These are phyloP conservation scores for Sporisorium sorghi DNA, from an alignment of 1,284 basidiomycete genomes.

Conservation along the genomic window DNA sequence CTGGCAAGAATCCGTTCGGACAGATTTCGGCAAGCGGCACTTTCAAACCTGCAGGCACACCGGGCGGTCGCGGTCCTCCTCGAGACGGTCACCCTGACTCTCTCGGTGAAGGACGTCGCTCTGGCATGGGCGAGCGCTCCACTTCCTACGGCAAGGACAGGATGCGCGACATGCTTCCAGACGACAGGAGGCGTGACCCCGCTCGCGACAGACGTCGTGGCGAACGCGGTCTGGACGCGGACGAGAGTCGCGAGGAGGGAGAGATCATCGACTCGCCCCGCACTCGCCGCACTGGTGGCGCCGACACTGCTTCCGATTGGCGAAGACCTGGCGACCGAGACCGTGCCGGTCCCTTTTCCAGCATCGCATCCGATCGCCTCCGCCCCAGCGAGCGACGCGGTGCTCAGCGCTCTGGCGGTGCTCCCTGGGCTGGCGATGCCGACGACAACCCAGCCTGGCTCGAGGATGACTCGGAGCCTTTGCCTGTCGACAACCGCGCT, in stretches of 20 bases:
- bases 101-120: constrained; percentile 33
- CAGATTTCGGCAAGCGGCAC: constrained; percentile 62
- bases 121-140: constrained; percentile 48
- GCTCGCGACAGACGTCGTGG: constrained; percentile 37
- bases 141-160: constrained; percentile 48
- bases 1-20: constrained; percentile 64
- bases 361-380: constrained; percentile 39
- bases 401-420: constrained; percentile 28
- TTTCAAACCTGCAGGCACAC: constrained; percentile 60
- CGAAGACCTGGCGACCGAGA: constrained; percentile 47
- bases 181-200: constrained; percentile 40
- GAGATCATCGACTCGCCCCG: constrained; percentile 54
- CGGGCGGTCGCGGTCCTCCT: constrained; percentile 26
- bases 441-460: constrained; percentile 91
- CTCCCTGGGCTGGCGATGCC: constrained; percentile 71
- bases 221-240: constrained; percentile 40
- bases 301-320: constrained; percentile 52
- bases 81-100: constrained; percentile 32
- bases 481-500: constrained; percentile 49
- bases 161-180: constrained; percentile 43
- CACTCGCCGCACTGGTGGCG: constrained; percentile 46
- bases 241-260: constrained; percentile 50
- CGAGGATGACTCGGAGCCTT: constrained; percentile 76
- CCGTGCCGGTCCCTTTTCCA: constrained; percentile 40
- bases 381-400: constrained; percentile 44